Evolutionary conservation across 2,329 filamentous ascomycete species (phyloP).

Genomic region (Pyrenophora graminea): DNA sequence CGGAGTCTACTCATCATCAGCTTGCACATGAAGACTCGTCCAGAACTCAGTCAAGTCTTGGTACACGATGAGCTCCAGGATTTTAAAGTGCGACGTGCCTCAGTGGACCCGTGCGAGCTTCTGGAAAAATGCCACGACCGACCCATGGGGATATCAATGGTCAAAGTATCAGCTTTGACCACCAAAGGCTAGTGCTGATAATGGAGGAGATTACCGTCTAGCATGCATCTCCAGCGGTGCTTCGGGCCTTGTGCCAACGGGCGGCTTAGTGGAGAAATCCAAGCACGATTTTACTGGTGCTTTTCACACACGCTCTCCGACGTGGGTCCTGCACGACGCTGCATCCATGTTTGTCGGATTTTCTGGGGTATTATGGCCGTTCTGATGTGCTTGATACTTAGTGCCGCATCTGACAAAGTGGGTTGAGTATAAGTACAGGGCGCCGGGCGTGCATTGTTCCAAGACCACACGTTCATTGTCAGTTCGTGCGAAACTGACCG

Average conservation of each 20-base stretch:
- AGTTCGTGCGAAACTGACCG: constrained; percentile 10
- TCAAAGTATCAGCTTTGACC: constrained; percentile 8
- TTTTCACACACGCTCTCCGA: constrained; percentile 14
- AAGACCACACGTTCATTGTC: constrained; percentile 18
- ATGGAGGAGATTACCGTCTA: constrained; percentile 12
- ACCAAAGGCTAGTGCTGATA: constrained; percentile 8
- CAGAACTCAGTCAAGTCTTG: too few species aligned
- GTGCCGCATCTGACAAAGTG: constrained; percentile 5
- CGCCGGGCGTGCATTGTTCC: constrained; percentile 13
- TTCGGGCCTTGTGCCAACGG: constrained; percentile 29
- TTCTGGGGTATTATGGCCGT: constrained; percentile 8
- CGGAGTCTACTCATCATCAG: too few species aligned
- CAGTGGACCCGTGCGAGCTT: constrained; percentile 1
- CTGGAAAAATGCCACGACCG: constrained; percentile 14
- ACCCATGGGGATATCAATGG: constrained; percentile 14
- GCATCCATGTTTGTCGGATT: constrained; percentile 22
- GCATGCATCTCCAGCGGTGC: constrained; percentile 24
- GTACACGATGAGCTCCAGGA: too few species aligned
- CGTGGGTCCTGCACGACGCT: constrained; percentile 19
- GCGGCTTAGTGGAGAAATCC: constrained; percentile 22
- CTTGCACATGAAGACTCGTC: too few species aligned
- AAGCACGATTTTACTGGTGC: constrained; percentile 23
- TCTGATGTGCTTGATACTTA: constrained; percentile 5
- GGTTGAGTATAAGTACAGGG: constrained; percentile 26
- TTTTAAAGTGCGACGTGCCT: too few species aligned